Evolutionary conservation across 768 basidiomycete genomes (phyloP).

Genomic region (Gyrodon lividus): DNA sequence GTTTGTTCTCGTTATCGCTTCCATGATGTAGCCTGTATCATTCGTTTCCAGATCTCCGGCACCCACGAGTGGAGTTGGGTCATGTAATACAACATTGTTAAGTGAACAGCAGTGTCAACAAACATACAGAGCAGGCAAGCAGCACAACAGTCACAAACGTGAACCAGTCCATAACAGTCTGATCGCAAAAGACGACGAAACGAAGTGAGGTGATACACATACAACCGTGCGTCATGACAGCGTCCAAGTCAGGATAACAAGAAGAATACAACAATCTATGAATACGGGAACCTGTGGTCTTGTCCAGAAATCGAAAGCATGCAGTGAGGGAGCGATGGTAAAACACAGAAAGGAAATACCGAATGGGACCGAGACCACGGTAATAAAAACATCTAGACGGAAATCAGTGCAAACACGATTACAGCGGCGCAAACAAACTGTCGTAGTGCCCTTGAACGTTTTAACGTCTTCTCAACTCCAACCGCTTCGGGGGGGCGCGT

Average conservation of each 20-base stretch:
- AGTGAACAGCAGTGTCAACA: background rate
- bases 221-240: no score
- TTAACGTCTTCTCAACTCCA: slow-evolving; percentile 12
- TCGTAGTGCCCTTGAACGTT: background rate
- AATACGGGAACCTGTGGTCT: background rate
- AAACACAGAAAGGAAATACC: background rate
- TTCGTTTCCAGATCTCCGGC: no score
- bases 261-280: background rate
- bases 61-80: no score
- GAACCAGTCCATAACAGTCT: background rate
- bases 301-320: background rate
- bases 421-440: background rate
- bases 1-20: background rate
- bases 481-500: slow-evolving; percentile 6
- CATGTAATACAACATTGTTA: no score
- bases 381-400: background rate
- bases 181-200: background rate
- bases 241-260: background rate
- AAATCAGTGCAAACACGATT: background rate
- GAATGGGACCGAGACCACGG: background rate
- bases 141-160: background rate
- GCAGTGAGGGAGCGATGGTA: background rate
- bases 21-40: background rate
- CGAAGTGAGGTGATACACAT: background rate
- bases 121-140: background rate